Percentiles rank a stretch among this genome's conserved stretches.
Conservation (phyloP, 2,329 filamentous ascomycete genomes). For the Beauveria rudraprayagi region DNA sequence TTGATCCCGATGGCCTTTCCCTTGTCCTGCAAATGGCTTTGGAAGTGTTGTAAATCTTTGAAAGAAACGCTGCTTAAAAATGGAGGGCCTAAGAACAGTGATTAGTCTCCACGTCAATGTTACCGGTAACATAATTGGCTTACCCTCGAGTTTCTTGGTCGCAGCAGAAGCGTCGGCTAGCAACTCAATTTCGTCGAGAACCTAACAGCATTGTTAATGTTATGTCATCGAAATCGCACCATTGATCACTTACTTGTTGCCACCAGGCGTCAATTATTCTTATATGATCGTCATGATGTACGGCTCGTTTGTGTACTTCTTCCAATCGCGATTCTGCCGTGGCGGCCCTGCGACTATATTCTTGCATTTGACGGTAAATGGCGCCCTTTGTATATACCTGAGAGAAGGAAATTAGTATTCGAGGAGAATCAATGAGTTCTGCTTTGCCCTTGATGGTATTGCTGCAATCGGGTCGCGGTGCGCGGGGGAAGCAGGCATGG, state of each 20-base stretch:
- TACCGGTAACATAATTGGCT: neutral
- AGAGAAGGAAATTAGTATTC: constrained; percentile 18
- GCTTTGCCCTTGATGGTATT: neutral
- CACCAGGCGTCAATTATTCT: constrained; percentile 90
- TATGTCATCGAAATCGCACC: neutral
- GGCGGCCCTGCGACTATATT: constrained; percentile 86
- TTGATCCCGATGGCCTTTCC: constrained; percentile 68
- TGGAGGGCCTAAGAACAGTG: constrained; percentile 34
- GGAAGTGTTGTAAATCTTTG: constrained; percentile 62
- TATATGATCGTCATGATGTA: constrained; percentile 87
- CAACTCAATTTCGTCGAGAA: constrained; percentile 56
- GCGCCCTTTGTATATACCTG: constrained; percentile 66
- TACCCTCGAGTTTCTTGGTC: constrained; percentile 36
- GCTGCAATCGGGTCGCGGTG: neutral
- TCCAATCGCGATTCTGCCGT: constrained; percentile 74
- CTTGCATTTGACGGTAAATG: constrained; percentile 94
- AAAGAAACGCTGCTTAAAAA: constrained; percentile 54
- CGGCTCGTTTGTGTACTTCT: constrained; percentile 68
- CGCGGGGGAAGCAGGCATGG: neutral
- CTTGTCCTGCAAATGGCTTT: constrained; percentile 70
- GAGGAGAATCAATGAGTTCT: neutral
- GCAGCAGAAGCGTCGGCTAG: constrained; percentile 44
- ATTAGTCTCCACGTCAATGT: neutral
- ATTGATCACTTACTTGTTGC: constrained; percentile 60
- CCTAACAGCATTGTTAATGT: constrained; percentile 27